Base-by-base conservation (phyloP, 179 eudicot species). In the Sideroxylon spinosum region DNA sequence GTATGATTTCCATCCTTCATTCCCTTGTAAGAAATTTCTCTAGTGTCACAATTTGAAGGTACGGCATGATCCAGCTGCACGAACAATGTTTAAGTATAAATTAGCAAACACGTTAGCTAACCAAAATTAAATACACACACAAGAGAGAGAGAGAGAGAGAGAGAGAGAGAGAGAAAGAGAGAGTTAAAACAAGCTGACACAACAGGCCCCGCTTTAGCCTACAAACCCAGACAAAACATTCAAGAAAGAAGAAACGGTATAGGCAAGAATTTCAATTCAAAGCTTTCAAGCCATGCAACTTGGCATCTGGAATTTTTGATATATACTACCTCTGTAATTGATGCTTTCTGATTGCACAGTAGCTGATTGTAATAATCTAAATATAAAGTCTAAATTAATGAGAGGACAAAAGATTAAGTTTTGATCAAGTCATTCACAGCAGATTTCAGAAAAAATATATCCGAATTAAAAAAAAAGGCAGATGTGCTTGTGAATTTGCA, bases 1-100 rank as follows among this genome's bases (percentile, higher is more conserved):
- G 88, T 86, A 84, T 93, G 97, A 67, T 85, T 74, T 76, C 99
- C 97, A 78, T 95, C 98, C 64, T 75, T 71, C 86, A 95, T 85
- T 22, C 86, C 82, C 57, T 66, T 25, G 61, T 85, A 87, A 22
- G 91, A 83, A 74, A 86, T 83, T 78, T 80, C 82, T 74, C 86
- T 84, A 76, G 81, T 77, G 78, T 86, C 86, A 88, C 99, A 95
- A 72, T 82, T 80, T 68, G 89, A 82, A 81, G 86, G 69, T 49
- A 77, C 67, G 25, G 75, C 75, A 81, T 81, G 86, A 87, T 91
- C 91, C 76, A 95, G 87, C 99, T 95, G 98, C 92, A 82, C 44
- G 61, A 79, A 67, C 46, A 67, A 60, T 26, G 56, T 53, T 73
- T 32, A n/a, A 16, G 53, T 14, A 48, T 53, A 26, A 44, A n/a